Percentiles rank a stretch among this genome's conserved stretches.
phyloP scores from a whole-genome alignment of 805 yeast genomes.

The Yamadazyma tumulicola region DNA sequence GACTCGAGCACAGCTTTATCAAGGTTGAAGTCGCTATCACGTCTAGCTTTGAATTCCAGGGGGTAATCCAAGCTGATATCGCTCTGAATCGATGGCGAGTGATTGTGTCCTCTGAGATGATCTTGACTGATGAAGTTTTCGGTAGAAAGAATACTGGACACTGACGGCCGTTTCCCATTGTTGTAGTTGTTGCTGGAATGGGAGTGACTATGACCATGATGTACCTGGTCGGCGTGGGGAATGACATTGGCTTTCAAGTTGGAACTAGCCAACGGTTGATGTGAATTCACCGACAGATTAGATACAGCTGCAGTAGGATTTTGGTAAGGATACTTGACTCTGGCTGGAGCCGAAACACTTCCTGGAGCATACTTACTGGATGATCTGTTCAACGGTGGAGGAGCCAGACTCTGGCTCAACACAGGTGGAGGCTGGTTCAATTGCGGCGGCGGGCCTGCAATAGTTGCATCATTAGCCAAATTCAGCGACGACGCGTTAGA shows the following conservation, averaged over 20 bases:
- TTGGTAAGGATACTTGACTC: slow-evolving; percentile 9
- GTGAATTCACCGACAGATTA: slow-evolving; percentile 13
- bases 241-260: slow-evolving; percentile 1
- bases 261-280: slow-evolving; percentile 1
- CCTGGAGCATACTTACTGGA: slow-evolving; percentile 13
- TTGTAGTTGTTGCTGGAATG: neutral
- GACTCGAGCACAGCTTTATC: neutral
- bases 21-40: slow-evolving; percentile 5
- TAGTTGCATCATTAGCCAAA: slow-evolving; percentile 3
- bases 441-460: neutral
- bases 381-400: slow-evolving; percentile 9
- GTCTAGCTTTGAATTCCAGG: slow-evolving; percentile 19
- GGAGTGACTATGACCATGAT: neutral
- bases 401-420: neutral
- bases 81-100: slow-evolving; percentile 30
- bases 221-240: neutral
- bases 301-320: slow-evolving; percentile 9
- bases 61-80: slow-evolving; percentile 31
- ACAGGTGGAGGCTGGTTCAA: neutral
- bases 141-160: slow-evolving; percentile 17
- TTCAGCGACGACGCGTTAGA: slow-evolving; percentile 21
- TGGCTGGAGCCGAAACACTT: slow-evolving; percentile 2
- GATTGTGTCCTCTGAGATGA: slow-evolving; percentile 16
- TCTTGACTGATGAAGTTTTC: slow-evolving; percentile 16
- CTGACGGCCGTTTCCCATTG: slow-evolving; percentile 18